A percentile compares a stretch with the other conserved stretches of the same genome.
These are phyloP conservation scores for Nidula microcarpa DNA, from an alignment of 768 basidiomycete species.

Conservation along the genomic window DNA sequence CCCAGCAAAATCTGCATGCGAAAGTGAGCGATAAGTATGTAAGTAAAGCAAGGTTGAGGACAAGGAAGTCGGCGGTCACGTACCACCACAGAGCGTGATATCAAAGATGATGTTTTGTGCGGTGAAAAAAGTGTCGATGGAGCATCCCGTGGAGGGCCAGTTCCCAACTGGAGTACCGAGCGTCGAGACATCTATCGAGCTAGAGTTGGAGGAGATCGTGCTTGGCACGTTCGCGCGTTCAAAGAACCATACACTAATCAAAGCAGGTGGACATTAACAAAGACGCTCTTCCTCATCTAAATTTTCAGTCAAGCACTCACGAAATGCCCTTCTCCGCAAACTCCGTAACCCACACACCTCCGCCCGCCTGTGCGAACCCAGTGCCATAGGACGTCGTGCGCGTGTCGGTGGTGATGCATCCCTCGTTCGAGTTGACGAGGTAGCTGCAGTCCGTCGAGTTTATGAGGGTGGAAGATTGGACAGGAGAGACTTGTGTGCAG, in stretches of 20 bases:
- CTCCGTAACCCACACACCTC: conserved; percentile 77
- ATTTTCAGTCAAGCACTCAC: conserved; percentile 22
- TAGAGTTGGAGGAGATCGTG: conserved; percentile 42
- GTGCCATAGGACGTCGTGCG: conserved; percentile 57
- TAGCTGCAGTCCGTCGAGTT: conserved; percentile 60
- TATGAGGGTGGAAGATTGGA: conserved; percentile 48
- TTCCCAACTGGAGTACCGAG: conserved; percentile 70
- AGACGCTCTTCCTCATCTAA: neutral
- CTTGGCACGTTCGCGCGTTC: conserved; percentile 45
- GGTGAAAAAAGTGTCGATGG: conserved; percentile 48
- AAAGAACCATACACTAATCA: conserved; percentile 61
- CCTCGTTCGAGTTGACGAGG: conserved; percentile 50
- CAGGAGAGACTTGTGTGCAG: conserved; percentile 47
- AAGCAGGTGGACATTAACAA: neutral
- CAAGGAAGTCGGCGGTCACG: conserved; percentile 2
- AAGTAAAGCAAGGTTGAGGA: no score
- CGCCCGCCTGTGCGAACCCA: conserved; percentile 60
- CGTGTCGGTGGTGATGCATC: conserved; percentile 62
- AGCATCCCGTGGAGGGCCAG: conserved; percentile 59
- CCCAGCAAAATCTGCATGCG: conserved; percentile 44
- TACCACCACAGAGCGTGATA: conserved; percentile 68
- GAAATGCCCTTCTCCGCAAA: conserved; percentile 63
- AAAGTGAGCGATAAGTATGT: no score
- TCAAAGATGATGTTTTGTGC: conserved; percentile 69
- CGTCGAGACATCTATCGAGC: conserved; percentile 48